These are phyloP conservation scores for Besnoitia besnoiti DNA, from an alignment of 169 alveolate species.

Conservation along the genomic window DNA sequence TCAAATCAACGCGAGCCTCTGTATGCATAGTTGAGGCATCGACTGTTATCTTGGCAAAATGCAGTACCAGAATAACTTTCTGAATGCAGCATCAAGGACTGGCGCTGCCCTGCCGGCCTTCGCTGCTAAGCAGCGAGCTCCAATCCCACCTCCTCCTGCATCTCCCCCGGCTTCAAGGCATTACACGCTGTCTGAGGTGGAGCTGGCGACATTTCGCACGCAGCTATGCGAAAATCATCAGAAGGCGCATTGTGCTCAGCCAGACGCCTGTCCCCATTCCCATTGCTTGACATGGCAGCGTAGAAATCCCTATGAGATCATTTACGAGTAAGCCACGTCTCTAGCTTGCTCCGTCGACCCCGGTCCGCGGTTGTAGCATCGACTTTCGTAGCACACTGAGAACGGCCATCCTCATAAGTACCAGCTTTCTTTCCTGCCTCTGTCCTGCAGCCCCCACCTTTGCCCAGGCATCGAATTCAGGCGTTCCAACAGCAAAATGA, in stretches of 20 bases:
- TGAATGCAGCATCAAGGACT: background rate
- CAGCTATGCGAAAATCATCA: conserved; percentile 84
- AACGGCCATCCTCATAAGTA: background rate
- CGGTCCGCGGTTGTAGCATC: background rate
- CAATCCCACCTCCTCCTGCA: background rate
- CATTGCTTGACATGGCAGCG: conserved; percentile 91
- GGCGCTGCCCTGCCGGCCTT: conserved; percentile 3
- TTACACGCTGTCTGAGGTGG: conserved; percentile 64
- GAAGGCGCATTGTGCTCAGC: conserved; percentile 79
- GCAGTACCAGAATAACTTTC: background rate
- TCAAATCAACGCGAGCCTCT: too few relatives aligned
- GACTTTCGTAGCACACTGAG: background rate
- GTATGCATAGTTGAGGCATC: too few relatives aligned
- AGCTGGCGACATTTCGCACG: conserved; percentile 84
- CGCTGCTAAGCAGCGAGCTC: background rate
- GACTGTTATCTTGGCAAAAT: background rate
- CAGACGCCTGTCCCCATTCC: conserved; percentile 87
- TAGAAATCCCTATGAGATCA: conserved; percentile 80
- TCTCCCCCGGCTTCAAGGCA: conserved; percentile 45
- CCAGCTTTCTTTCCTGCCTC: background rate
- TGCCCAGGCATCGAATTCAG: conserved; percentile 78
- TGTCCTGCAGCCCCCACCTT: conserved; percentile 71
- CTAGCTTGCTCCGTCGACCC: background rate
- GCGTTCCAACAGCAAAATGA: conserved; percentile 74
- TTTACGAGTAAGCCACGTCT: conserved; percentile 70